Percentiles rank a stretch among this genome's conserved stretches.
These are phyloP conservation scores for Pugionium dolabratum DNA, from an alignment of 345 rosid genomes.

Conservation along the genomic window DNA sequence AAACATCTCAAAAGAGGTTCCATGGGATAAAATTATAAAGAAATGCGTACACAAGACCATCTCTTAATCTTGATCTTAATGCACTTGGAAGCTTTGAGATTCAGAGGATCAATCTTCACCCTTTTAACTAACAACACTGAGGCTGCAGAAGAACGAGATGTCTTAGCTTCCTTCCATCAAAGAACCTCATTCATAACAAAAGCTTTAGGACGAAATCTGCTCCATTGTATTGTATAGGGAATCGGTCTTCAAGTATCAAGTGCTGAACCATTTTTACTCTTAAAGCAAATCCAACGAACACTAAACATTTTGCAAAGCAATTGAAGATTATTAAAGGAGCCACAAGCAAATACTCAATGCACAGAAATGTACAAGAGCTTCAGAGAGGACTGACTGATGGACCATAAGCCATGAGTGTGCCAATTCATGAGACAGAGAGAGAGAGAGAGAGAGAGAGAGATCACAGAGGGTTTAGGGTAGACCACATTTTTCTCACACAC, in stretches of 20 bases:
- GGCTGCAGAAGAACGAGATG: neutral
- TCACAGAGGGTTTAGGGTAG: slow-evolving; percentile 7
- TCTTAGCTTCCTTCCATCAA: slow-evolving; percentile 7
- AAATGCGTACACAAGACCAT: slow-evolving; percentile 12
- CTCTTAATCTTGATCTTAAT: slow-evolving; percentile 13
- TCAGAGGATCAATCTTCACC: neutral
- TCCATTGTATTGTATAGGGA: slow-evolving; percentile 21
- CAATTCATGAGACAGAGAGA: neutral
- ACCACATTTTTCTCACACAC: neutral
- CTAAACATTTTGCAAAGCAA: slow-evolving; percentile 27
- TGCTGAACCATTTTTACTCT: slow-evolving; percentile 1
- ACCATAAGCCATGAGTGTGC: slow-evolving; percentile 25
- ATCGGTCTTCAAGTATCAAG: slow-evolving; percentile 25
- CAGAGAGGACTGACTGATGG: slow-evolving; percentile 27
- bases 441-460: slow-evolving; percentile 18
- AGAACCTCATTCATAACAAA: slow-evolving; percentile 21
- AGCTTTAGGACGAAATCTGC: slow-evolving; percentile 15
- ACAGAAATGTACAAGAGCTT: slow-evolving; percentile 38
- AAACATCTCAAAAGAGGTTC: neutral
- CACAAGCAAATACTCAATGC: slow-evolving; percentile 20
- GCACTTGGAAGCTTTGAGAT: slow-evolving; percentile 9
- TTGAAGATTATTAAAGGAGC: neutral
- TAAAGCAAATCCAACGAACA: slow-evolving; percentile 20
- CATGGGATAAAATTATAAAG: neutral
- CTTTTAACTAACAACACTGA: neutral